Conservation (phyloP, 2,329 filamentous ascomycete genomes). For the Sphaerulina vaccinii region DNA sequence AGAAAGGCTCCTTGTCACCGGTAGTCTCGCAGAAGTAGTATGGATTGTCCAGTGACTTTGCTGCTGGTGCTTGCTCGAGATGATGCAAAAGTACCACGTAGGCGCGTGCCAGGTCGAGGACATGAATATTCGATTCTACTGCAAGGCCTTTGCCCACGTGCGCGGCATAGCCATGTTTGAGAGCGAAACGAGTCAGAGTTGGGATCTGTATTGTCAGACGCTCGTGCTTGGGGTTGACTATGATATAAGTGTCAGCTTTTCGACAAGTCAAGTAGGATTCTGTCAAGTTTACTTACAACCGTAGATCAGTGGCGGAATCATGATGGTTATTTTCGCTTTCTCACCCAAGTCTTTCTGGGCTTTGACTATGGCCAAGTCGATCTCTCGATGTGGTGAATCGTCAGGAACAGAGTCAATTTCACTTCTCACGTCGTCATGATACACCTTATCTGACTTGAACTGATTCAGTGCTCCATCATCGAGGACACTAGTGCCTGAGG, state of each 20-base stretch:
- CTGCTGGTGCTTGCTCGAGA: conserved; percentile 39
- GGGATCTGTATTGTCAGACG: conserved; percentile 51
- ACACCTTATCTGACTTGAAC: conserved; percentile 43
- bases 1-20: conserved; percentile 44
- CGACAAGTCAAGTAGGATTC: not conserved
- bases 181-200: conserved; percentile 47
- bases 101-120: conserved; percentile 48
- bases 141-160: conserved; percentile 46
- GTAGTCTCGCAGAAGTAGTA: conserved; percentile 52
- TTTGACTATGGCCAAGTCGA: conserved; percentile 48
- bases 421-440: conserved; percentile 43
- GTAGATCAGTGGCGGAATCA: conserved; percentile 51
- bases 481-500: conserved; percentile 46
- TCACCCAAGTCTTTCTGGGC: conserved; percentile 39
- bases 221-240: conserved; percentile 37
- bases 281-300: conserved; percentile 35
- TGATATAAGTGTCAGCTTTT: not conserved
- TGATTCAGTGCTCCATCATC: conserved; percentile 36
- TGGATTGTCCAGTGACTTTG: conserved; percentile 43
- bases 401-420: conserved; percentile 46
- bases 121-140: conserved; percentile 49
- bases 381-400: conserved; percentile 45
- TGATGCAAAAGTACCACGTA: conserved; percentile 49
- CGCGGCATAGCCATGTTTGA: conserved; percentile 50
- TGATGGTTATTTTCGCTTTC: conserved; percentile 48